Conservation (phyloP, 176 grass and related monocot genomes). For the Phyllostachys edulis region DNA sequence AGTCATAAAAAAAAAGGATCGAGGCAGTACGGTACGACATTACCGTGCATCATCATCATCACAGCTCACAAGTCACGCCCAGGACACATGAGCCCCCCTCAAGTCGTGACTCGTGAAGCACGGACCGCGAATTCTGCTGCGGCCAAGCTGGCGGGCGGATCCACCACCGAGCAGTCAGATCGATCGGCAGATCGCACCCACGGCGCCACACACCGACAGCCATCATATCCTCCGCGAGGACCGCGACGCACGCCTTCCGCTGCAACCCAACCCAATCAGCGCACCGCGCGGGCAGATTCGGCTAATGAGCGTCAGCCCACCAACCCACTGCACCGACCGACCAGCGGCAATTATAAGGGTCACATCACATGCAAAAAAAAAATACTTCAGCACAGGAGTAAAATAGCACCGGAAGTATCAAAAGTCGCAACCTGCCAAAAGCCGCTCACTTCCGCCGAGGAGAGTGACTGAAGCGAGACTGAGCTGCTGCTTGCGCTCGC, state of each 20-base stretch:
- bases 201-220: neutral
- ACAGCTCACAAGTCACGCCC: neutral
- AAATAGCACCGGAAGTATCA: neutral
- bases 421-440: neutral
- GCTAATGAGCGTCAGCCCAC: neutral
- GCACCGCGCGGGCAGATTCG: neutral
- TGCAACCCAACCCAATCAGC: neutral
- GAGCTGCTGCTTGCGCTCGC: neutral
- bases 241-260: conserved; percentile 9
- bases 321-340: neutral
- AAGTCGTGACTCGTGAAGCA: neutral
- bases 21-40: neutral
- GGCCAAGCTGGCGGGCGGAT: neutral
- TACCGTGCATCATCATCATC: neutral
- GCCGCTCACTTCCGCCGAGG: neutral
- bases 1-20: too few species aligned
- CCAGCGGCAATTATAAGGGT: neutral
- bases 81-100: too few species aligned
- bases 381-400: too few species aligned
- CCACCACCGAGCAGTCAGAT: neutral
- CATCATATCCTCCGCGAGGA: neutral
- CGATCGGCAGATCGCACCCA: neutral
- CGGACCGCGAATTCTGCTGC: neutral
- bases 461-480: neutral
- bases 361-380: neutral